Percentiles rank a stretch among this genome's conserved stretches.
phyloP scores from a whole-genome alignment of 768 basidiomycete species.

The Rickenella mellea region DNA sequence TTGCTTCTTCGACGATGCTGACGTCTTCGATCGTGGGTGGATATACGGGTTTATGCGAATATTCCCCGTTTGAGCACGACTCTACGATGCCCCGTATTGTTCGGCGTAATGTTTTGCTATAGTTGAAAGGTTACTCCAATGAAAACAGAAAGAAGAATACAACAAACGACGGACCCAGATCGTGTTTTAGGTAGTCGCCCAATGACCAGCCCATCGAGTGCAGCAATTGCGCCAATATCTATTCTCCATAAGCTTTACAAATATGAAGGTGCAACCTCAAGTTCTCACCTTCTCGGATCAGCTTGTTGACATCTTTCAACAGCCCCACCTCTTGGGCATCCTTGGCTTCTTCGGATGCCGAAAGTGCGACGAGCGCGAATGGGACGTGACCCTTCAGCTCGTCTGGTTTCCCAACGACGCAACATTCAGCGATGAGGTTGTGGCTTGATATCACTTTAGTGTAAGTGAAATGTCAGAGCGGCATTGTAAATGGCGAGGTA shows the following conservation, averaged over 20 bases:
- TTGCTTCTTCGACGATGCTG: neutral
- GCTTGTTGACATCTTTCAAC: neutral
- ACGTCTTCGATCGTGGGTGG: neutral
- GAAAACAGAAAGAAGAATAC: neutral
- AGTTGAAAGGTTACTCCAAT: neutral
- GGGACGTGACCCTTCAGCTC: slow-evolving; percentile 1
- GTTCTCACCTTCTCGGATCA: neutral
- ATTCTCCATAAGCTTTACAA: neutral
- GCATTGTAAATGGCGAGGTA: neutral
- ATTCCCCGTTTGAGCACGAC: neutral
- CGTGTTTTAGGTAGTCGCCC: neutral
- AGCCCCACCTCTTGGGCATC: slow-evolving; percentile 4
- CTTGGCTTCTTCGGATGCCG: neutral
- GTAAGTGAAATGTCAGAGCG: neutral
- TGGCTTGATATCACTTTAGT: neutral
- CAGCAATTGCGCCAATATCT: neutral
- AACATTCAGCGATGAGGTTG: neutral
- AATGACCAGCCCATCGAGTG: neutral
- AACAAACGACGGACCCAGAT: neutral
- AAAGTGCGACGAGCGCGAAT: neutral
- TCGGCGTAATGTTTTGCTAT: neutral
- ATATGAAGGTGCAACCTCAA: neutral
- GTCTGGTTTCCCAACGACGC: neutral
- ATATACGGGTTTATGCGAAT: neutral
- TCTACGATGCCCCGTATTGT: neutral